These are phyloP conservation scores for Wallacemonas sp. DNA, from an alignment of 208 protist genomes.

Conservation along the genomic window DNA sequence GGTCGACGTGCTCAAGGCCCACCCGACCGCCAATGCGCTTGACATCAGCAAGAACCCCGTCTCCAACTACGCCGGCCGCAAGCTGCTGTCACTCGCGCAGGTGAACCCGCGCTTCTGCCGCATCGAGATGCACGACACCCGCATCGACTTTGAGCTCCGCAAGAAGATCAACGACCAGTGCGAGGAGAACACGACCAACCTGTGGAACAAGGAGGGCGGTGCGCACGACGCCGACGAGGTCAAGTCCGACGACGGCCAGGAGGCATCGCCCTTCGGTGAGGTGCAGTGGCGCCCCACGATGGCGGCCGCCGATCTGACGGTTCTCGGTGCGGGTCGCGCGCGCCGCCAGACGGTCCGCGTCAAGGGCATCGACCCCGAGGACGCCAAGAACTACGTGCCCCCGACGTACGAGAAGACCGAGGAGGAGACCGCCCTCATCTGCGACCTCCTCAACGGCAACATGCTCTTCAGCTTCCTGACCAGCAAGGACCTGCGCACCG, in stretches of 20 bases:
- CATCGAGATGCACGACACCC: slow-evolving; percentile 78
- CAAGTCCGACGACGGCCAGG: background rate
- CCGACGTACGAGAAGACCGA: slow-evolving; percentile 74
- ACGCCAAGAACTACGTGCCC: slow-evolving; percentile 77
- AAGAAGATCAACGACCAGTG: slow-evolving; percentile 79
- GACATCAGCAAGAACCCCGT: slow-evolving; percentile 88
- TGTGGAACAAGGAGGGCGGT: slow-evolving; percentile 58
- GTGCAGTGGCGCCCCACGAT: slow-evolving; percentile 65
- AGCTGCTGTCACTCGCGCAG: slow-evolving; percentile 80
- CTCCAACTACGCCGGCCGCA: slow-evolving; percentile 90
- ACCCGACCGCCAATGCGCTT: slow-evolving; percentile 77
- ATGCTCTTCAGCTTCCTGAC: slow-evolving; percentile 88
- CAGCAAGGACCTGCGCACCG: slow-evolving; percentile 59
- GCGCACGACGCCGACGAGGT: slow-evolving; percentile 28
- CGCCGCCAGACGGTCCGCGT: slow-evolving; percentile 81
- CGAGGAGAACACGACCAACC: slow-evolving; percentile 77
- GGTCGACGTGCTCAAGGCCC: slow-evolving; percentile 79
- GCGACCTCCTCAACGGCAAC: slow-evolving; percentile 76
- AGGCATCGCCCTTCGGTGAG: slow-evolving; percentile 67
- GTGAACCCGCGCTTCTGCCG: slow-evolving; percentile 79
- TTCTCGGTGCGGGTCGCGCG: slow-evolving; percentile 64
- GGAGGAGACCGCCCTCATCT: slow-evolving; percentile 80
- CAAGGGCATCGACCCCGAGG: slow-evolving; percentile 82
- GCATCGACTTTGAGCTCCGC: slow-evolving; percentile 86
- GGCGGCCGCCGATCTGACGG: slow-evolving; percentile 64